These are phyloP conservation scores for Mesostigma viride DNA, from an alignment of 139 green algal species.

Conservation along the genomic window DNA sequence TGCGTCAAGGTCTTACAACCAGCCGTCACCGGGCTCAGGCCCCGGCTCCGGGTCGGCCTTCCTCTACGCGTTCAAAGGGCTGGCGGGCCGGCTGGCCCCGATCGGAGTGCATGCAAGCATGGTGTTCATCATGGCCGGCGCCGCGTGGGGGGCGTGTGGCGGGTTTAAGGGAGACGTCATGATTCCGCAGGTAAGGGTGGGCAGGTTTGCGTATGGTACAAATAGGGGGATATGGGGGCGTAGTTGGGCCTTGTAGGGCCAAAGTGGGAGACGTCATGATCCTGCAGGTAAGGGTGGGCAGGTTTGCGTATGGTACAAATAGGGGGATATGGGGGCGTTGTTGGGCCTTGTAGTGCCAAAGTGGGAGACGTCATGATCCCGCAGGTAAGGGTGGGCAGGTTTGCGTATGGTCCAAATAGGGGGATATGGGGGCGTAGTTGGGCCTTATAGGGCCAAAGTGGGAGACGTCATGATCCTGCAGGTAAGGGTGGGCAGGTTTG, in stretches of 20 bases:
- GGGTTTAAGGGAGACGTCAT: constrained; percentile 35
- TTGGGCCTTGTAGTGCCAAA: constrained; percentile 57
- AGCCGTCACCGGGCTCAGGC: no score
- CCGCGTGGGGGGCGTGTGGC: constrained; percentile 55
- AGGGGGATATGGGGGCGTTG: no score
- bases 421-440: no score
- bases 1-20: no score
- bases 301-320: neutral
- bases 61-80: constrained; percentile 96
- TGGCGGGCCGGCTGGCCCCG: constrained; percentile 78
- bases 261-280: constrained; percentile 21
- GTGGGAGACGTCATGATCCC: constrained; percentile 23
- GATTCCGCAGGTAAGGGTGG: constrained; percentile 30
- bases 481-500: constrained; percentile 8
- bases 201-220: neutral
- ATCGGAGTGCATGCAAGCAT: constrained; percentile 91
- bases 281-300: constrained; percentile 24
- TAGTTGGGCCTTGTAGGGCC: no score
- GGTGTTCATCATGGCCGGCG: constrained; percentile 72
- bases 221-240: no score
- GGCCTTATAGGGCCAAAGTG: no score
- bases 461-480: constrained; percentile 25
- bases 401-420: neutral
- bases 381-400: constrained; percentile 18
- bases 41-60: no score